Percentiles rank a stretch among this genome's conserved stretches.
Evolutionary conservation across 345 rosid genomes (phyloP).

Genomic region (Sonneratia caseolaris): DNA sequence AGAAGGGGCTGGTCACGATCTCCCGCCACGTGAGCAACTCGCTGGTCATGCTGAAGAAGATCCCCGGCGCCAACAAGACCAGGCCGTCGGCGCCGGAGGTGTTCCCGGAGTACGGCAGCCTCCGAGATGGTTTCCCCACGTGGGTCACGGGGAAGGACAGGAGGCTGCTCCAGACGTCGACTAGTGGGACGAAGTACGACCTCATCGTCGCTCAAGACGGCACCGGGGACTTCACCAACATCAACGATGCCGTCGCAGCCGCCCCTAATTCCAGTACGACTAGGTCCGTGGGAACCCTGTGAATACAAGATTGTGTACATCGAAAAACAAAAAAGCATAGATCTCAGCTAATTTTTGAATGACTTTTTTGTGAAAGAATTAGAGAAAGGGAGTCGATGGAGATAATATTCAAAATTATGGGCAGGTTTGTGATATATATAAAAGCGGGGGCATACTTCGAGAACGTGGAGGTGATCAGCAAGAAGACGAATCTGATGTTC

Average conservation of each 20-base stretch:
- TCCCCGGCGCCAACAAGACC: constrained; percentile 28
- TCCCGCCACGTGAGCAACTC: constrained; percentile 57
- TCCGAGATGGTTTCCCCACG: constrained; percentile 46
- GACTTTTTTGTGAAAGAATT: no score
- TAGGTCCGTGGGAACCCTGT: constrained; percentile 25
- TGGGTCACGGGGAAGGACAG: constrained; percentile 46
- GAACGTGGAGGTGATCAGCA: constrained; percentile 57
- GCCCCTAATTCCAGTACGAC: constrained; percentile 61
- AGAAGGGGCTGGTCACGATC: constrained; percentile 38
- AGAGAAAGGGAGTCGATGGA: no score
- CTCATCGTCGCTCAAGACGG: constrained; percentile 67
- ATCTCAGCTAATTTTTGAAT: no score
- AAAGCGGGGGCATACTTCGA: constrained; percentile 65
- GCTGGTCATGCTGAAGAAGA: constrained; percentile 47
- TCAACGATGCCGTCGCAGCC: constrained; percentile 51
- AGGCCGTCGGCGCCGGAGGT: constrained; percentile 15
- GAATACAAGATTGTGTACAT: no score
- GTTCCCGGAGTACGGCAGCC: constrained; percentile 26
- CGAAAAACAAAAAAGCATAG: no score
- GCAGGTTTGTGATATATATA: constrained; percentile 72
- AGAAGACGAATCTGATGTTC: constrained; percentile 55
- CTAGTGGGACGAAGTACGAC: constrained; percentile 27
- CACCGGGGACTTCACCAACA: constrained; percentile 52
- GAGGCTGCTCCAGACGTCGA: constrained; percentile 30
- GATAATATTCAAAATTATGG: background rate